Conservation (phyloP, 2,329 filamentous ascomycete species). For the Trichophyton simii region DNA sequence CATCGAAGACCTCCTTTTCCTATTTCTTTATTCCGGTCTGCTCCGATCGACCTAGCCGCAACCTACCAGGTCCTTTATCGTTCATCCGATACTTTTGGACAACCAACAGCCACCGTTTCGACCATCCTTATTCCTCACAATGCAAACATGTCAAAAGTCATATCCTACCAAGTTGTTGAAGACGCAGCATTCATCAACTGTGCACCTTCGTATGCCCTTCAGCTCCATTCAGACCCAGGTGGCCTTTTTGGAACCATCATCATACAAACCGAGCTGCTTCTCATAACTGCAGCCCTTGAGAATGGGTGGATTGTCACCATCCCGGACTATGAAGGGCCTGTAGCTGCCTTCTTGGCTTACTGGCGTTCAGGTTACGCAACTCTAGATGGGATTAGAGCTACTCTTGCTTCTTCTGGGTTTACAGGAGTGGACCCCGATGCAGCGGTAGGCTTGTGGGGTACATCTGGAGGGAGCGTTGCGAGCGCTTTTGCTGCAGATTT, state of each 20-base stretch:
- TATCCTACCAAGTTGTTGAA: conserved; percentile 34
- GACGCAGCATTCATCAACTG: conserved; percentile 19
- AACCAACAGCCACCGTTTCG: conserved; percentile 28
- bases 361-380: conserved; percentile 33
- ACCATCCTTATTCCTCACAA: conserved; percentile 30
- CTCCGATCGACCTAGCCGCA: conserved; percentile 16
- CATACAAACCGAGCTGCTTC: conserved; percentile 25
- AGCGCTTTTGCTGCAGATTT: conserved; percentile 41
- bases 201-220: conserved; percentile 20
- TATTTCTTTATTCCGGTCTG: conserved; percentile 17
- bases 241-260: conserved; percentile 22
- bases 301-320: conserved; percentile 39
- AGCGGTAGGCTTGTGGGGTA: conserved; percentile 40
- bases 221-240: conserved; percentile 29
- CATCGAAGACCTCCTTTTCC: conserved; percentile 16
- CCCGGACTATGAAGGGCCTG: conserved; percentile 37
- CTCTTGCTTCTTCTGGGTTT: conserved; percentile 19
- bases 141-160: conserved; percentile 21
- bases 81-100: conserved; percentile 26
- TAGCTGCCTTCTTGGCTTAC: conserved; percentile 33
- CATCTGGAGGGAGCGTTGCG: conserved; percentile 43
- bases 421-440: conserved; percentile 25
- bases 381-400: conserved; percentile 34
- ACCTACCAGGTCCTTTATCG: conserved; percentile 31
- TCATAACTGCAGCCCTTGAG: conserved; percentile 28